Base-by-base conservation (phyloP, 345 rosid genomes). In the Tarenaya hassleriana region DNA sequence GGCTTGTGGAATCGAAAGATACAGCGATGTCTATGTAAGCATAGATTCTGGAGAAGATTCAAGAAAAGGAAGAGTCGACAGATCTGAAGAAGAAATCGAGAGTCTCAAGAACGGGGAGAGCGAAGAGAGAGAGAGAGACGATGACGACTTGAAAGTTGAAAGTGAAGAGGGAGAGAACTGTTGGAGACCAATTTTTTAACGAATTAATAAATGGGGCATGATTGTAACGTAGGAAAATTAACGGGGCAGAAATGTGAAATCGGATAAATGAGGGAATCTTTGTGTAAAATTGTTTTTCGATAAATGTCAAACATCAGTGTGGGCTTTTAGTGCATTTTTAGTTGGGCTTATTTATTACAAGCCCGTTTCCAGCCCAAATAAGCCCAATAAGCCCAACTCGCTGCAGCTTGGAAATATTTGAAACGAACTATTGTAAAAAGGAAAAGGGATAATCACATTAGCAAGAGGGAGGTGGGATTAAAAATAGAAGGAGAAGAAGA, bases 121-220 rank as follows among this genome's bases (percentile, higher is more conserved):
- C 2, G 29, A 24, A 34, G 20, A 17, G 47, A 41, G 50, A 34
- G 15, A 45, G 31, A 35, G 37, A 51, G 58, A 41, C 52, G 52
- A 45, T 35, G 58, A 57, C 9, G 63, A 64, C 69, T 64, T 64
- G 53, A 64, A 64, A 56, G 63, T 64, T 64, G 53, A 64, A 64
- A 56, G 63, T 43, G 53, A 24, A 57, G 24, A 56, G 34, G 15
- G 31, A 1, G 24, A 55, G 44, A 55, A 55, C 55, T 63, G 55
- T 55, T 47, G 42, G 55, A 63, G 61, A 61, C 59, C 29, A 2
- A 24, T 8, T 3, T 16, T 8, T 35, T 10, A 4, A 4, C 34
- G 8, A 10, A 45, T 9, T 33, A 16, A 50, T 7, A 41, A 41
- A 13, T 29, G 0, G 40, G 53, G 53, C 37, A 44, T n/a, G 39